A percentile compares a stretch with the other conserved stretches of the same genome.
phyloP scores from a whole-genome alignment of 2,329 filamentous ascomycete species.

The Westerdykella aurantiaca region DNA sequence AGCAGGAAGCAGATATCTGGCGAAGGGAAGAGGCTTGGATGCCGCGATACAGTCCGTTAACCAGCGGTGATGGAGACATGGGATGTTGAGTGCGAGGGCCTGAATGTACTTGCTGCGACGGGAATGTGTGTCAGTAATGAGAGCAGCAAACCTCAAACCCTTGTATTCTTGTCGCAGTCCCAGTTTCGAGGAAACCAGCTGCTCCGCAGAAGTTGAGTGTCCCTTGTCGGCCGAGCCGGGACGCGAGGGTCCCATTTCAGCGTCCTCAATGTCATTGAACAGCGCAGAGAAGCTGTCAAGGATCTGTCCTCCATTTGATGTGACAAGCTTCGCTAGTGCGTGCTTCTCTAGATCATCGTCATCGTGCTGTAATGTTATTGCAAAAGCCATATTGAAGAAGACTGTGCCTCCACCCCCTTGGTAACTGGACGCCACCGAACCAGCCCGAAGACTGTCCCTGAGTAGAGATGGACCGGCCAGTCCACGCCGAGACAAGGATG shows the following conservation, averaged over 20 bases:
- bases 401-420: constrained; percentile 40
- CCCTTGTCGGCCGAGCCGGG: constrained; percentile 2
- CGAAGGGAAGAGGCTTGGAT: constrained; percentile 63
- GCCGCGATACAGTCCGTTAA: constrained; percentile 63
- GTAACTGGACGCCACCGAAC: constrained; percentile 23
- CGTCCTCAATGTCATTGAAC: constrained; percentile 51
- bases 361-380: constrained; percentile 62
- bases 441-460: constrained; percentile 22
- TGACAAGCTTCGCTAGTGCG: constrained; percentile 57
- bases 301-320: constrained; percentile 64
- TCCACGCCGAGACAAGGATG: constrained; percentile 46
- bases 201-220: constrained; percentile 5
- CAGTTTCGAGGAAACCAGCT: constrained; percentile 33
- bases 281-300: constrained; percentile 76
- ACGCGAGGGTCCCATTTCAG: constrained; percentile 14
- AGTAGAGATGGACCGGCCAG: constrained; percentile 20
- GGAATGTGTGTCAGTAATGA: constrained; percentile 81
- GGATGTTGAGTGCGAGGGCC: constrained; percentile 81
- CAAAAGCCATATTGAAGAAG: constrained; percentile 82
- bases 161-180: constrained; percentile 50
- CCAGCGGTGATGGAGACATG: constrained; percentile 81
- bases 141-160: constrained; percentile 67
- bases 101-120: constrained; percentile 91
- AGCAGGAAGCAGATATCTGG: constrained; percentile 75
- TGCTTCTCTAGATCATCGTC: constrained; percentile 47